Base-by-base conservation (phyloP, 1,284 basidiomycete species). In the Schizophyllum amplum region DNA sequence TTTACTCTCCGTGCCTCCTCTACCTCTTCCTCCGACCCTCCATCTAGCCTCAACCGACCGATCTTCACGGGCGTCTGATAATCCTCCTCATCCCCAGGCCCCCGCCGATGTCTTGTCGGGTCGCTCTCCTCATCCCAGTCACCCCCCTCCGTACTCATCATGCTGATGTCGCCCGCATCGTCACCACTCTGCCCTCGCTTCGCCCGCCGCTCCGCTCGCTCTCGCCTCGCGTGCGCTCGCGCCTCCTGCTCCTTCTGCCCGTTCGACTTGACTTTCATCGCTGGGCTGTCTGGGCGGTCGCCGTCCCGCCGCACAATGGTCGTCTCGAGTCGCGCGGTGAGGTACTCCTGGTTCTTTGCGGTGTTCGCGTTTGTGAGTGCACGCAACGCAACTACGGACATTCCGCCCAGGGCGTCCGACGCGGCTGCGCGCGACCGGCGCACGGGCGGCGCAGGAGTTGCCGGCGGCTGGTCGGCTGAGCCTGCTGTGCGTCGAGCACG, bases 71-170 rank as follows among this genome's bases (percentile, higher is more conserved):
- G 89, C 1, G 86, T 87, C 65, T 79, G 77, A 63, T 89, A 94
- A 62, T 92, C 90, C 63, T 88, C 90, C 42, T 91, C 90, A 20
- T 93, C 91, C 1, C 91, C 90, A 5, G 89, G 81, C 9, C 85
- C 87, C 63, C 83, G 71, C 55, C 69, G 70, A 71, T 89, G 84
- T 57, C 67, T 57, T 66, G 54, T 54, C 60, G 51, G 57, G 48
- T 33, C 68, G 23, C 62, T 67, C 27, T 71, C 72, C 24, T 55
- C 55, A 54, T 61, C 65, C 7, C n/a, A n/a, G n/a, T 63, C 58
- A 52, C 51, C 47, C 26, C 61, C 64, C 51, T 65, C 66, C 6
- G 58, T 65, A 21, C 52, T 55, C 42, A 63, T 53, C 57, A 69
- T 59, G 21, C 42, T 53, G 22, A 57, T 47, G 55, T 65, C 70